Base-by-base conservation (phyloP, 805 yeast genomes). In the Scheffersomyces amazonensis region DNA sequence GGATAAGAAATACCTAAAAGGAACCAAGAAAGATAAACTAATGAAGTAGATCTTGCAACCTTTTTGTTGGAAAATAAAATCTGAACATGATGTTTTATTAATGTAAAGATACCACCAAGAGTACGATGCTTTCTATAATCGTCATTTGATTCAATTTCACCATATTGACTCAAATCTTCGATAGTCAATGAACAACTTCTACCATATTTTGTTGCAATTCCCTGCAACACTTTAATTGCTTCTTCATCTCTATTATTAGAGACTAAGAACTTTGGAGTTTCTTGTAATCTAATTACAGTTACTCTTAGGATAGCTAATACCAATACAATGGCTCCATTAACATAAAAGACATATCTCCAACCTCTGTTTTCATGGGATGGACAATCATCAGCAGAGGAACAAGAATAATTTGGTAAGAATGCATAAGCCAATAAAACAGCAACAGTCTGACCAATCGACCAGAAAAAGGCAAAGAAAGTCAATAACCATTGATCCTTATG, bases 401-500 rank as follows among this genome's bases (percentile, higher is more conserved):
- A 77, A 2, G 75, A 66, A 41, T 66, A 58, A 38, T 72, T 66
- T 12, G 80, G 74, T 34, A 79, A 55, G 41, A 74, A 75, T 0
- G 79, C 81, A 77, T 79, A 79, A 2, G 81, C 77, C 27, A 76
- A 48, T n/a, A 76, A 58, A 9, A 64, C 66, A 16, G 79, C 71
- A 35, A 78, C 62, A 1, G 80, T 74, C 52, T 78, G 82, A 31
- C 83, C 84, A 35, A 79, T 62, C 30, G 81, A 82, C 84, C 84
- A 79, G 72, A 71, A 80, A 27, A 68, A 52, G 8, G 57, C 65
- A 51, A 79, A 67, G 25, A 74, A 62, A 2, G 82, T 76, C 35
- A 73, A 62, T 44, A 76, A 52, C 69, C 71, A 78, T 46, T 76
- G 78, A 47, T 70, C 58, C 34, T 67, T 68, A 31, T 66, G 58